These are phyloP conservation scores for Aegilops tauschii DNA, from an alignment of 176 grass and related monocot genomes.

Conservation along the genomic window DNA sequence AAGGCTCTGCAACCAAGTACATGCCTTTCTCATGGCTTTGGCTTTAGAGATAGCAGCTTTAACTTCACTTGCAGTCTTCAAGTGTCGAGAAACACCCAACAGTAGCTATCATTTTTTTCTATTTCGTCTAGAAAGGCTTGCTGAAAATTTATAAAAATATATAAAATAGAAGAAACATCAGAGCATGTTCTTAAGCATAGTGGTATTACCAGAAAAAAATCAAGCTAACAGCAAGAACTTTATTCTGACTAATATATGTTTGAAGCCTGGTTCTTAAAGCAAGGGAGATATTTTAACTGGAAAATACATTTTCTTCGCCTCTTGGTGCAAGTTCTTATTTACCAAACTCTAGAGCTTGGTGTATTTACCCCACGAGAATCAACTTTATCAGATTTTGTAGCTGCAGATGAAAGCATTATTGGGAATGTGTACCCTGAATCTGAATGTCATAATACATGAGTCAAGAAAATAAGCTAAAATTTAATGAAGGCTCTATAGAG, in stretches of 20 bases:
- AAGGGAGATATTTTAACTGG: constrained; percentile 10
- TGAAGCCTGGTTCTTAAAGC: not conserved
- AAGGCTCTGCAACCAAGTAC: constrained; percentile 29
- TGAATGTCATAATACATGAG: constrained; percentile 25
- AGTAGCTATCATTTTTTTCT: constrained; percentile 78
- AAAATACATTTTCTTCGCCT: constrained; percentile 87
- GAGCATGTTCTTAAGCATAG: not conserved
- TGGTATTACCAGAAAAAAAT: not conserved
- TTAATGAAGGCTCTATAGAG: not conserved
- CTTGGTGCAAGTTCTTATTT: constrained; percentile 90
- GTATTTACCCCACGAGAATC: constrained; percentile 76
- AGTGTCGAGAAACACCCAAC: constrained; percentile 54
- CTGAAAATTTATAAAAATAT: constrained; percentile 22
- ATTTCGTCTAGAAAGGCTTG: constrained; percentile 84
- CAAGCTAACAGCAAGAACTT: not conserved
- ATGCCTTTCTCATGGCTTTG: constrained; percentile 96
- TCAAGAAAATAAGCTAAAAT: constrained; percentile 1
- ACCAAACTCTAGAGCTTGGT: constrained; percentile 90
- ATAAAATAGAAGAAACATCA: not conserved
- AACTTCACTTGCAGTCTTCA: not conserved
- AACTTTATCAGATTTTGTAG: constrained; percentile 95
- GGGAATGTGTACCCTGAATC: constrained; percentile 90
- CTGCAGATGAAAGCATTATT: constrained; percentile 90
- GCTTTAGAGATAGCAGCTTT: constrained; percentile 90
- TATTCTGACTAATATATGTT: not conserved